Conservation (phyloP, 371 early-diverging fungal genomes). For the Funneliformis caledonium region DNA sequence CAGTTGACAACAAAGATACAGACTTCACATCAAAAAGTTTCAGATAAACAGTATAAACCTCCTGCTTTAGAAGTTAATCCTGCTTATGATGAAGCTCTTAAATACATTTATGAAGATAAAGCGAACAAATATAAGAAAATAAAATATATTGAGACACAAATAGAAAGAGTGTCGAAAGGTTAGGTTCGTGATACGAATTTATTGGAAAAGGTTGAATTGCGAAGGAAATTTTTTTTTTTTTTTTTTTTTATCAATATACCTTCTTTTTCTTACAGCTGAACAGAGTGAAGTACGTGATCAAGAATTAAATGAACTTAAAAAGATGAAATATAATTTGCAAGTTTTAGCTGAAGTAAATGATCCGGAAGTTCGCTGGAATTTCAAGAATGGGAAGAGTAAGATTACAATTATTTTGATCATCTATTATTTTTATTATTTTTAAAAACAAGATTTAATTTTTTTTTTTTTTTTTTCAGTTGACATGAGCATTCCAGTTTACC, state of each 20-base stretch:
- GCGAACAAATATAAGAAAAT: conserved; percentile 62
- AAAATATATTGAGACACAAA: conserved; percentile 54
- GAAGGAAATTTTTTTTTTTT: background rate
- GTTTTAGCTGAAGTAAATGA: conserved; percentile 76
- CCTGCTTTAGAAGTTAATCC: conserved; percentile 63
- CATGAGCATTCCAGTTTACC: conserved; percentile 74
- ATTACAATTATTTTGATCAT: background rate
- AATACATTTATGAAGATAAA: conserved; percentile 70
- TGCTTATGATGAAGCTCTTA: conserved; percentile 80
- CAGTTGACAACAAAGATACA: background rate
- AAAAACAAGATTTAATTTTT: background rate
- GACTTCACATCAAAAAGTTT: background rate
- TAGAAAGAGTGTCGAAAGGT: conserved; percentile 59
- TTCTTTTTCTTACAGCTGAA: background rate
- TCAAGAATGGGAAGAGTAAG: conserved; percentile 59
- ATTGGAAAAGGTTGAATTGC: background rate
- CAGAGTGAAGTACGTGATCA: conserved; percentile 43
- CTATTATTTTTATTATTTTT: no score
- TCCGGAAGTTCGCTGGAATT: conserved; percentile 72
- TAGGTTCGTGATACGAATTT: conserved; percentile 35
- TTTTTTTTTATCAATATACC: background rate
- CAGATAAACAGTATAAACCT: conserved; percentile 45
- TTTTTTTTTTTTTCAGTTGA: conserved; percentile 52
- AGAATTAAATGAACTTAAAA: conserved; percentile 58
- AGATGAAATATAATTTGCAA: conserved; percentile 64